These are phyloP conservation scores for Jimgerdemannia flammicorona DNA, from an alignment of 192 early-diverging fungal genomes.

Conservation along the genomic window DNA sequence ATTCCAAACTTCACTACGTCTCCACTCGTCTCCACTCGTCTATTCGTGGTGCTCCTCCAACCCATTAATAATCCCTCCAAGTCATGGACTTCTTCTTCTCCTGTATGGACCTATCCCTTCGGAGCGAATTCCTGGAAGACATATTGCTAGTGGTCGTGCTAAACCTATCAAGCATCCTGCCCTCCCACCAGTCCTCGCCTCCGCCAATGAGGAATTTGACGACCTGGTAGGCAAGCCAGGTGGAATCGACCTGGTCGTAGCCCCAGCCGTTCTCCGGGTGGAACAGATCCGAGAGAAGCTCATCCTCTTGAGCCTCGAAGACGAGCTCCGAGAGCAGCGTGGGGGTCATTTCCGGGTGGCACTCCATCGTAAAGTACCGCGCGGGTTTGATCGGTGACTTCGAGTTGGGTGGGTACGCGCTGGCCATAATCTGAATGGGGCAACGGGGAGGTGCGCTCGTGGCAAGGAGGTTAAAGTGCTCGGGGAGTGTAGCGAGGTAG, in stretches of 20 bases:
- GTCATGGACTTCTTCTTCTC: background rate
- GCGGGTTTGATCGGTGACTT: background rate
- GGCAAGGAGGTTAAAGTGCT: background rate
- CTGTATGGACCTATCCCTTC: background rate
- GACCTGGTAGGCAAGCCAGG: background rate
- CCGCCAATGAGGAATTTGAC: background rate
- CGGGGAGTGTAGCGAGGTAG: background rate
- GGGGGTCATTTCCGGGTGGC: background rate
- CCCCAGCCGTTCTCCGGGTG: background rate
- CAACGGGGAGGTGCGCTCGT: background rate
- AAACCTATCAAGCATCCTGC: background rate
- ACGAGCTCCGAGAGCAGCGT: background rate
- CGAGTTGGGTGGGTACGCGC: background rate
- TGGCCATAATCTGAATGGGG: background rate
- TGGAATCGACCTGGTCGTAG: background rate
- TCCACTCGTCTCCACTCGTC: too few species aligned
- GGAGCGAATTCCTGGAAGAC: background rate
- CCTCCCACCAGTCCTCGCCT: background rate
- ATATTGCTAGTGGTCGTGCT: background rate
- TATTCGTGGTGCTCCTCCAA: too few species aligned
- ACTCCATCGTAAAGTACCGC: background rate
- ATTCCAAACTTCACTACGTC: too few species aligned
- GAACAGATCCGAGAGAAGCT: background rate
- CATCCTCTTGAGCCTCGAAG: background rate
- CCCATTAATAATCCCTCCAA: background rate